phyloP scores from a whole-genome alignment of 2,329 filamentous ascomycete genomes.

The Neoscytalidium dimidiatum region DNA sequence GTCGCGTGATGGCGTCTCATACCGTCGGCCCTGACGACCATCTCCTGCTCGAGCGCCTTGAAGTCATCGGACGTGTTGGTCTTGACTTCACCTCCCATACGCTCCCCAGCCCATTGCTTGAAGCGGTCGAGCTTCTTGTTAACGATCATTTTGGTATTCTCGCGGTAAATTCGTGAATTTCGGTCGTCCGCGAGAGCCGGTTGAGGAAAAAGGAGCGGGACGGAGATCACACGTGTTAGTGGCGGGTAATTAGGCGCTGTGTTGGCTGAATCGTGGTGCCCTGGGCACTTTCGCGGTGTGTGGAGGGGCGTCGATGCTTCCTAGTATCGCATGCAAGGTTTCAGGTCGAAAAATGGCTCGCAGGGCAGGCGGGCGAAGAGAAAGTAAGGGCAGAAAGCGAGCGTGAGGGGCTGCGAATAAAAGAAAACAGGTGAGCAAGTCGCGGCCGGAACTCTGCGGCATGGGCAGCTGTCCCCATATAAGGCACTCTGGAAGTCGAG shows the following conservation, averaged over 20 bases:
- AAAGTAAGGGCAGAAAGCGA: conserved; percentile 12
- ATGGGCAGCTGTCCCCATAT: conserved; percentile 15
- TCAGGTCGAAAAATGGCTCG: conserved; percentile 5
- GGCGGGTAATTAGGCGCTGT: conserved; percentile 16
- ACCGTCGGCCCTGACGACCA: conserved; percentile 88
- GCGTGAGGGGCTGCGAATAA: conserved; percentile 7
- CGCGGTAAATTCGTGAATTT: neutral
- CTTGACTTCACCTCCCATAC: conserved; percentile 90
- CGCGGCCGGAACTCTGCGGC: conserved; percentile 7
- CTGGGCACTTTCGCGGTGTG: conserved; percentile 14
- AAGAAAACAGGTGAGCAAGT: neutral
- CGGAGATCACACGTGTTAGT: conserved; percentile 15
- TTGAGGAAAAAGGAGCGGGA: conserved; percentile 17
- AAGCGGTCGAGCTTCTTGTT: conserved; percentile 92
- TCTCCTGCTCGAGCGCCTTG: conserved; percentile 85
- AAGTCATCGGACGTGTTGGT: conserved; percentile 89
- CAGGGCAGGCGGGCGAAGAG: neutral
- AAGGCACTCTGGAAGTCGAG: conserved; percentile 2
- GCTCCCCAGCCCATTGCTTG: conserved; percentile 97
- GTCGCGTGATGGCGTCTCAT: conserved; percentile 26
- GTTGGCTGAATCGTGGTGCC: conserved; percentile 15
- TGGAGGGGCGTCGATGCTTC: conserved; percentile 12
- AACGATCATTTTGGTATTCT: conserved; percentile 54
- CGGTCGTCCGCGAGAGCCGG: neutral
- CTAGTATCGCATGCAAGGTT: conserved; percentile 17